These are phyloP conservation scores for Pachyrhizus erosus DNA, from an alignment of 306 rosid species.

Conservation along the genomic window DNA sequence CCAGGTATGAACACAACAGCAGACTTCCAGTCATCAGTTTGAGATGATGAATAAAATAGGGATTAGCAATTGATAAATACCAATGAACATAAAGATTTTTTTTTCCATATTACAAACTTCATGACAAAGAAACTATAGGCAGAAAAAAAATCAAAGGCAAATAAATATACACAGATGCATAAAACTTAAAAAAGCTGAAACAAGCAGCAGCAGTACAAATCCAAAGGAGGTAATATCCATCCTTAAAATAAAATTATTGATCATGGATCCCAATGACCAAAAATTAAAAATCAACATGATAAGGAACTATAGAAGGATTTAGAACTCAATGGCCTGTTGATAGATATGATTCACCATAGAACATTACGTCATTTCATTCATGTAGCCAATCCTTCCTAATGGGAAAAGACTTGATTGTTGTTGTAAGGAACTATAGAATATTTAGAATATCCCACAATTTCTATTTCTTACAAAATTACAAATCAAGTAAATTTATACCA, in stretches of 20 bases:
- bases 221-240: background rate
- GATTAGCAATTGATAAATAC: background rate
- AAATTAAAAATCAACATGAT: background rate
- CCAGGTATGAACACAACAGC: background rate
- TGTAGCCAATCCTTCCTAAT: background rate
- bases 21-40: background rate
- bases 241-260: background rate
- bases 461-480: background rate
- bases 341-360: background rate
- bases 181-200: conserved; percentile 16
- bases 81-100: background rate
- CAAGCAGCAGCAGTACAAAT: background rate
- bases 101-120: background rate
- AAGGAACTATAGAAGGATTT: background rate
- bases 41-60: conserved; percentile 10
- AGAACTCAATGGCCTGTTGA: background rate
- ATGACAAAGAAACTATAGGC: background rate
- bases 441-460: background rate
- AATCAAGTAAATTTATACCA: background rate
- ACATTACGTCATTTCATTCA: background rate
- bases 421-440: background rate
- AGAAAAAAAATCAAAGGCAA: background rate
- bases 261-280: background rate
- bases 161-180: background rate
- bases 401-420: background rate